Percentiles rank a stretch among this genome's conserved stretches.
Evolutionary conservation across 2,329 filamentous ascomycete species (phyloP).

Genomic region (Xylaria sp.): DNA sequence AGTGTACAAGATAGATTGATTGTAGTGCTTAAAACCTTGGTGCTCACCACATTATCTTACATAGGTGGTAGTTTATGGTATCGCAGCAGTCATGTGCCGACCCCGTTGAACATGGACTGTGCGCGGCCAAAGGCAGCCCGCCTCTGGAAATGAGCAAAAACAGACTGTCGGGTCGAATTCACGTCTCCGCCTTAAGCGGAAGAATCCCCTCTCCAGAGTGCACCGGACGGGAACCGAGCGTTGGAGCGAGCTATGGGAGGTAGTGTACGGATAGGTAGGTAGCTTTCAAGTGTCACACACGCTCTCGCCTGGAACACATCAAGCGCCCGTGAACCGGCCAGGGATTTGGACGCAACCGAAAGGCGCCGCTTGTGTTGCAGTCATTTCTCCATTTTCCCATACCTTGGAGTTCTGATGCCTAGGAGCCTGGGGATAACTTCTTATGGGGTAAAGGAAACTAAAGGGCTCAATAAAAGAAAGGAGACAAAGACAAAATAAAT

Average conservation of each 20-base stretch:
- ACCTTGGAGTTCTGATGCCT: background rate
- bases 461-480: too few relatives aligned
- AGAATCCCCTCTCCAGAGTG: constrained; percentile 12
- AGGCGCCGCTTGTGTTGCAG: background rate
- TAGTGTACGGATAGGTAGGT: background rate
- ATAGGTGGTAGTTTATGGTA: background rate
- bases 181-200: constrained; percentile 19
- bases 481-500: background rate
- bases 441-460: background rate
- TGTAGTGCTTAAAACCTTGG: constrained; percentile 28
- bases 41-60: constrained; percentile 20
- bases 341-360: constrained; percentile 5
- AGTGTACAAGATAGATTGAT: background rate
- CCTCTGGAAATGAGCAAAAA: constrained; percentile 22
- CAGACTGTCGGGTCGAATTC: constrained; percentile 30
- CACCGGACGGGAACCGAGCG: background rate
- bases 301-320: constrained; percentile 7
- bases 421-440: background rate
- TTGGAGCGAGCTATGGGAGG: too few relatives aligned
- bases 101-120: constrained; percentile 16
- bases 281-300: constrained; percentile 9
- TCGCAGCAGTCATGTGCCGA: constrained; percentile 17
- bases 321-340: constrained; percentile 14
- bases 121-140: constrained; percentile 3
- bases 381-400: background rate